phyloP scores from a whole-genome alignment of 2,329 filamentous ascomycete species.

The Colletotrichum horii region DNA sequence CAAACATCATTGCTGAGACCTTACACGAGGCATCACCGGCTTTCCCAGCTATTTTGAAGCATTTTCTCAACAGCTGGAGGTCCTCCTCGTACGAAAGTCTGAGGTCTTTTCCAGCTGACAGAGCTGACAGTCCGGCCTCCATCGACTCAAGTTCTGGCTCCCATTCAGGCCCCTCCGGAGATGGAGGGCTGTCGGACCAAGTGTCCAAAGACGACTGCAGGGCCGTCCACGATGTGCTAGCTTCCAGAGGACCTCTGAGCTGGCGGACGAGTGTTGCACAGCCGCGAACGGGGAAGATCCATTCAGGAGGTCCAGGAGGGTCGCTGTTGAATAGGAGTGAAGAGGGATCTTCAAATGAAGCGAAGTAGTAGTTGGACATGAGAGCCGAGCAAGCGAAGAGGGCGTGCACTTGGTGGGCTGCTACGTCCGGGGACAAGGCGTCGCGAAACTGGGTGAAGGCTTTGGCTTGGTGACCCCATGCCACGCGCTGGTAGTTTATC shows the following conservation, averaged over 20 bases:
- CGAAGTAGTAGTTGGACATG: not conserved
- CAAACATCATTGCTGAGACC: not conserved
- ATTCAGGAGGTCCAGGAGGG: not conserved
- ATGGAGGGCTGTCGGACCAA: not conserved
- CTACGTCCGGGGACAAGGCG: not conserved
- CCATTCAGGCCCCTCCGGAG: not conserved
- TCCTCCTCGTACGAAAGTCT: not conserved
- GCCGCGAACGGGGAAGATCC: not conserved
- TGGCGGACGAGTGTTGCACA: not conserved
- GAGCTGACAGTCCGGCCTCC: accelerated
- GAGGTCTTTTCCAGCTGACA: not conserved
- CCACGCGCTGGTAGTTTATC: not conserved
- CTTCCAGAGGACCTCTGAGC: not conserved
- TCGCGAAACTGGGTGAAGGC: not conserved
- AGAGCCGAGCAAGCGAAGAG: not conserved
- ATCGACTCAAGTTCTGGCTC: not conserved
- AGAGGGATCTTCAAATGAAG: not conserved
- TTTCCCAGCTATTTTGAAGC: not conserved
- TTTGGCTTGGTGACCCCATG: not conserved
- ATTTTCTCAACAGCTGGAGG: not conserved
- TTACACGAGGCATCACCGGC: not conserved
- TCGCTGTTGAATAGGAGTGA: not conserved
- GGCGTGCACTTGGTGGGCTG: not conserved
- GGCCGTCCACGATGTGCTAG: not conserved
- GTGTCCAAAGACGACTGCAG: not conserved